phyloP scores from a whole-genome alignment of 1,139 yeast genomes.

The Ashbya aceris region DNA sequence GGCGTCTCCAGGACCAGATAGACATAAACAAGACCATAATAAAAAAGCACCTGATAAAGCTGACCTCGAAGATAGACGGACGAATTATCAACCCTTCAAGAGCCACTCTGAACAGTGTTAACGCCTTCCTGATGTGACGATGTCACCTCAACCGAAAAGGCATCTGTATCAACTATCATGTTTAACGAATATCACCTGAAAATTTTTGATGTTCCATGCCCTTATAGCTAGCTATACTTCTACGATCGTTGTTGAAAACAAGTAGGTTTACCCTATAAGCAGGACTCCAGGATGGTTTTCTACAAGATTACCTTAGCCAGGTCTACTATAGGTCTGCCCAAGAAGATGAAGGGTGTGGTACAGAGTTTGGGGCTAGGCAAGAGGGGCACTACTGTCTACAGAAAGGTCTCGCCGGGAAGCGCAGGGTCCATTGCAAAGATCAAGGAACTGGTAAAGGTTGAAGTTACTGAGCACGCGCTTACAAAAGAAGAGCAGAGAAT shows the following conservation, averaged over 20 bases:
- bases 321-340: constrained; percentile 81
- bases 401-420: constrained; percentile 61
- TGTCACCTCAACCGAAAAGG: not conserved
- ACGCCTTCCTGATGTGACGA: constrained; percentile 33
- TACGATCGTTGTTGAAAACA: too few species aligned
- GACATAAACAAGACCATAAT: constrained; percentile 42
- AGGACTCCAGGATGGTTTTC: constrained; percentile 28
- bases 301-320: constrained; percentile 69
- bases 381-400: constrained; percentile 69
- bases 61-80: constrained; percentile 35
- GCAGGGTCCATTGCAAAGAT: constrained; percentile 81
- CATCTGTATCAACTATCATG: too few species aligned
- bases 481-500: constrained; percentile 43
- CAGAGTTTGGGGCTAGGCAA: constrained; percentile 65
- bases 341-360: constrained; percentile 53
- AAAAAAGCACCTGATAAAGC: constrained; percentile 45
- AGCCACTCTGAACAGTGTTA: constrained; percentile 61
- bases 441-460: constrained; percentile 84
- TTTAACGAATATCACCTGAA: too few species aligned
- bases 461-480: constrained; percentile 49
- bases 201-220: too few species aligned
- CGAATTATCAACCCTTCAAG: constrained; percentile 59
- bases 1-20: constrained; percentile 27
- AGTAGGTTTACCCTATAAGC: not conserved
- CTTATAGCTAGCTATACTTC: too few species aligned